phyloP scores from a whole-genome alignment of 2,329 filamentous ascomycete genomes.

The Monosporascus sp. region DNA sequence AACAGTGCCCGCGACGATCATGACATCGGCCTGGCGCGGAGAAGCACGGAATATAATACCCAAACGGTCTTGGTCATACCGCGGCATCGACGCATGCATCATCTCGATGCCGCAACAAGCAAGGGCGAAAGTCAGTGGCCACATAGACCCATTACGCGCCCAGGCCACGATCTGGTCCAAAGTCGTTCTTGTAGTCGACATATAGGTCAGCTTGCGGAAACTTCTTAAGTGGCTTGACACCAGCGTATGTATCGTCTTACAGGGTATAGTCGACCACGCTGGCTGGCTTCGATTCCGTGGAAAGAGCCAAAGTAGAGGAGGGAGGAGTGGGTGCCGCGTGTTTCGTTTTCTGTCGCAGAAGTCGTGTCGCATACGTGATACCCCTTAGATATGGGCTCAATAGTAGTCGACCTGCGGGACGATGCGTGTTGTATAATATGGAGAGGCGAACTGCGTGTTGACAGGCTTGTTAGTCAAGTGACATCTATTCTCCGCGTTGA shows the following conservation, averaged over 20 bases:
- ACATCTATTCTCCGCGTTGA: neutral
- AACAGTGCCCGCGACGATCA: slow-evolving; percentile 89
- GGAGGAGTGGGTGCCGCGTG: neutral
- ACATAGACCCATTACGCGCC: slow-evolving; percentile 77
- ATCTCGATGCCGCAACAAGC: slow-evolving; percentile 88
- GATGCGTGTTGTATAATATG: neutral
- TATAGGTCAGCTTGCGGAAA: neutral
- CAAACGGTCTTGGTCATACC: slow-evolving; percentile 83
- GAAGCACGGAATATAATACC: slow-evolving; percentile 89
- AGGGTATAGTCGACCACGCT: slow-evolving; percentile 13
- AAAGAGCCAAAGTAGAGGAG: neutral
- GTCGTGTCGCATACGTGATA: neutral
- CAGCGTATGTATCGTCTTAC: slow-evolving; percentile 4
- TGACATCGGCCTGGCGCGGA: slow-evolving; percentile 81
- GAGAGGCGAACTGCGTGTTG: neutral
- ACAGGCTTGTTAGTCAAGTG: neutral
- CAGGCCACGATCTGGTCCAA: slow-evolving; percentile 78
- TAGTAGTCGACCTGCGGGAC: neutral
- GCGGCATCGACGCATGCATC: slow-evolving; percentile 85
- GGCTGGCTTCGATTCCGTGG: slow-evolving; percentile 4
- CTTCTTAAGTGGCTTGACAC: neutral
- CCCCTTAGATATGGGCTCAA: neutral
- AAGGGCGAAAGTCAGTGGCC: slow-evolving; percentile 84
- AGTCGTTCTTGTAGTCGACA: slow-evolving; percentile 43
- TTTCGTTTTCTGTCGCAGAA: neutral